Conservation (phyloP, 441 rosid species). For the Rhodomyrtus psidioides region DNA sequence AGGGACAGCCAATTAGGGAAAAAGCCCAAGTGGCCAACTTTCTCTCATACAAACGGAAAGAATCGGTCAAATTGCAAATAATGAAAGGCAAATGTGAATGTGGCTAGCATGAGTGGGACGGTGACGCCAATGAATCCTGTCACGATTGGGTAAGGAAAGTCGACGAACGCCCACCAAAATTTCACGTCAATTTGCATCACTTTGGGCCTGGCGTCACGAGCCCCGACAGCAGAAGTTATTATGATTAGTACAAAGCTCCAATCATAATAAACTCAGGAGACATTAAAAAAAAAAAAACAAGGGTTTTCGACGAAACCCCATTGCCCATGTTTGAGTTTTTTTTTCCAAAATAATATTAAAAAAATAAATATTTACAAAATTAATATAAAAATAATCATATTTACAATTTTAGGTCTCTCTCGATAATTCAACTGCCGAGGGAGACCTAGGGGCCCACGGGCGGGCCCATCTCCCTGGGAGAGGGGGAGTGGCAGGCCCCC, state of each 20-base stretch:
- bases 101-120: neutral
- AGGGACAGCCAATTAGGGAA: neutral
- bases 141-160: neutral
- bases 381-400: too few relatives aligned
- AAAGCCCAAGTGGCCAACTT: neutral
- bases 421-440: too few relatives aligned
- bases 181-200: neutral
- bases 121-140: neutral
- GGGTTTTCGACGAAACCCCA: neutral
- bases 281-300: neutral
- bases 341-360: too few relatives aligned
- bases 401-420: too few relatives aligned
- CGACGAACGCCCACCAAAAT: neutral
- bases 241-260: neutral
- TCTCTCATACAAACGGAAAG: neutral
- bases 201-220: neutral
- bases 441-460: too few relatives aligned
- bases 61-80: neutral
- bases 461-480: too few relatives aligned
- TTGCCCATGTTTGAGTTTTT: too few relatives aligned
- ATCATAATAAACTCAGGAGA: neutral
- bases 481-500: too few relatives aligned
- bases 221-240: neutral
- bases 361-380: too few relatives aligned
- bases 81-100: neutral